A percentile compares a stretch with the other conserved stretches of the same genome.
phyloP scores from a whole-genome alignment of 768 basidiomycete species.

The Trametes cubensis region DNA sequence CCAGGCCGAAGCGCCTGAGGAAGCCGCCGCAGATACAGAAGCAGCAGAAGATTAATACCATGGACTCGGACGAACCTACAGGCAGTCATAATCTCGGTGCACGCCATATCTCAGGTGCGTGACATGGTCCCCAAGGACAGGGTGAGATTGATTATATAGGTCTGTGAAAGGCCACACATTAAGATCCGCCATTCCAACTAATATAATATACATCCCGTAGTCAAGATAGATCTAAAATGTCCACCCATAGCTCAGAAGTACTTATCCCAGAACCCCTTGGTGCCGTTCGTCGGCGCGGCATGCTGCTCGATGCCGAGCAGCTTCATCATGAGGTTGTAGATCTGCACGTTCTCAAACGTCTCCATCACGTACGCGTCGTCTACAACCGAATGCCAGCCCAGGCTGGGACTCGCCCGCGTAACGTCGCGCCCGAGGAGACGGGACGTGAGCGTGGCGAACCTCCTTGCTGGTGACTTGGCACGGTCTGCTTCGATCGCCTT shows the following conservation, averaged over 20 bases:
- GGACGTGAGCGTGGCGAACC: slow-evolving; percentile 20
- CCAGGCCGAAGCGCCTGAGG: not conserved
- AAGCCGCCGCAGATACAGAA: not conserved
- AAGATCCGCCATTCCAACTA: too few species aligned
- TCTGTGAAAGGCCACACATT: too few species aligned
- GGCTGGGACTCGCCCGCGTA: slow-evolving; percentile 38
- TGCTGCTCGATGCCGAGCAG: slow-evolving; percentile 63
- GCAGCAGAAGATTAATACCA: not conserved
- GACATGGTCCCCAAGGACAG: too few species aligned
- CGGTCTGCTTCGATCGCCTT: slow-evolving; percentile 55
- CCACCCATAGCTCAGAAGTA: slow-evolving; percentile 50
- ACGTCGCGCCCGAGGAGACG: slow-evolving; percentile 29
- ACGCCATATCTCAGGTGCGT: too few species aligned
- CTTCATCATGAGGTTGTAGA: slow-evolving; percentile 82
- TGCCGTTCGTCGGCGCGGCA: slow-evolving; percentile 74
- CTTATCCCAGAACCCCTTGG: slow-evolving; percentile 79
- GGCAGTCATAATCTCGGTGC: too few species aligned
- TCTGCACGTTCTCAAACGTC: slow-evolving; percentile 82
- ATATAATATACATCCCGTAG: too few species aligned
- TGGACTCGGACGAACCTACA: not conserved
- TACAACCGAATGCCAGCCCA: slow-evolving; percentile 69
- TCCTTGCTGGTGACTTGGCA: slow-evolving; percentile 12
- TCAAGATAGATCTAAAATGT: too few species aligned
- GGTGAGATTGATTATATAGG: too few species aligned
- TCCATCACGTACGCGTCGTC: slow-evolving; percentile 74